Evolutionary conservation across 1,139 yeast species (phyloP), one percentile per base, ranked within the genome.

Genomic region (Nakaseomyces glabratus): DNA sequence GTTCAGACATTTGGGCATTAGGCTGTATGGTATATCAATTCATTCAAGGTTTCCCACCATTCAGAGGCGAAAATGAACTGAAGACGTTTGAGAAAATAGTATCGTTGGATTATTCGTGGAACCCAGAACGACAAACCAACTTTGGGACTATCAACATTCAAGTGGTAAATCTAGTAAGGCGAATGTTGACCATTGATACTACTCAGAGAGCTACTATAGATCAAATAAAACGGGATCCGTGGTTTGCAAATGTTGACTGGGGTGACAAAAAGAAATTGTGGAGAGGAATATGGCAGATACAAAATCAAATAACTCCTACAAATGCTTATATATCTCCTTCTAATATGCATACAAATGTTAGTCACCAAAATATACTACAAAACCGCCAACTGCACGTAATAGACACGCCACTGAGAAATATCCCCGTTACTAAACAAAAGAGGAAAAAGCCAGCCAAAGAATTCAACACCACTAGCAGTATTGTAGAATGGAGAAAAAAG

Each of bases 1-100:
- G 80, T 17, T 76, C 86, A 32, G 93, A 79, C 58, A 60, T 78
- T 20, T 82, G 93, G 93, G 90, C 93, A 0, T 59, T 79, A 44
- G 93, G 93, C 0, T 82, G 93, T 56, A 79, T 82, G 25, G 49
- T 81, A 8, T 82, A 73, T 49, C 93, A 82, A 54, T 71, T 82
- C 65, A 67, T 78, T 33, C 79, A 80, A 6, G 93, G 93, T 0
- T 65, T 68, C 33, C 93, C 93, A 0, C 93, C 93, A 0, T 82
- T 82, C 49, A 77, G 81, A 50, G 93, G 88, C 1, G 68, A 73
- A 8, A 80, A 79, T 42, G 93, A 82, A 51, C 73, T 80, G 47
- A 66, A 74, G 38, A 81, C 90, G 0, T 82, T 82, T 55, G 80
- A 75, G 46, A 73, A 71, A 48, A 75, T 75, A 44, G 75, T 76